Evolutionary conservation across 441 rosid genomes (phyloP).

Genomic region (Brassica balearica): DNA sequence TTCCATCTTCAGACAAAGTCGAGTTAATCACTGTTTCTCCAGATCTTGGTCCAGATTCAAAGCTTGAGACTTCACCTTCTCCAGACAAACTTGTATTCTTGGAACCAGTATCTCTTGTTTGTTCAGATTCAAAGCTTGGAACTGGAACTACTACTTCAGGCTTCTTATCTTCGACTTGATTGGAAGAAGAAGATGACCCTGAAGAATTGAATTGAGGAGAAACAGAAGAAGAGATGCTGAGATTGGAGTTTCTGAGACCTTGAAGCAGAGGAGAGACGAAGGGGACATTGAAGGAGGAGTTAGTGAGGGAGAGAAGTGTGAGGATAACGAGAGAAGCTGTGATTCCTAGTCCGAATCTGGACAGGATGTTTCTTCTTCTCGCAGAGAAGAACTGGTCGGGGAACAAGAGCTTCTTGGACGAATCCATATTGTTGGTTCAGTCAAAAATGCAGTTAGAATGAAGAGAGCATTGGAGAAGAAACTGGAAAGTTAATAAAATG

Average conservation of each 20-base stretch:
- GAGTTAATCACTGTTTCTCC: conserved; percentile 22
- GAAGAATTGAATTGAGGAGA: neutral
- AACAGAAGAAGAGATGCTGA: conserved; percentile 41
- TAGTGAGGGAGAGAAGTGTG: conserved; percentile 50
- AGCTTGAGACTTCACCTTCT: conserved; percentile 41
- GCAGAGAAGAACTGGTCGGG: conserved; percentile 58
- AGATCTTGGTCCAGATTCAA: conserved; percentile 41
- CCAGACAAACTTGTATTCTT: conserved; percentile 28
- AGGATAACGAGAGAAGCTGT: conserved; percentile 54
- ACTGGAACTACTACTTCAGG: conserved; percentile 11
- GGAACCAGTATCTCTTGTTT: conserved; percentile 18
- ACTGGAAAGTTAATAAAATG: neutral
- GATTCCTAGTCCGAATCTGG: conserved; percentile 59
- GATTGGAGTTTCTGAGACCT: conserved; percentile 48
- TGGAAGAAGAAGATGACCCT: conserved; percentile 37
- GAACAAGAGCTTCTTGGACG: conserved; percentile 48
- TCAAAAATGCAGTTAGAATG: conserved; percentile 12
- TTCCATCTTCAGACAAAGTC: conserved; percentile 11
- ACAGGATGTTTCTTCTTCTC: conserved; percentile 52
- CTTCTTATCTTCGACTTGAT: conserved; percentile 22
- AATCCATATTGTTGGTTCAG: conserved; percentile 50
- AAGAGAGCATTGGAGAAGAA: conserved; percentile 34
- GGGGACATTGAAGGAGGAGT: conserved; percentile 52
- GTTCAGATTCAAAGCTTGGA: conserved; percentile 42
- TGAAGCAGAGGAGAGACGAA: conserved; percentile 54